Evolutionary conservation across 306 rosid genomes (phyloP).

Genomic region (Vigna unguiculata): DNA sequence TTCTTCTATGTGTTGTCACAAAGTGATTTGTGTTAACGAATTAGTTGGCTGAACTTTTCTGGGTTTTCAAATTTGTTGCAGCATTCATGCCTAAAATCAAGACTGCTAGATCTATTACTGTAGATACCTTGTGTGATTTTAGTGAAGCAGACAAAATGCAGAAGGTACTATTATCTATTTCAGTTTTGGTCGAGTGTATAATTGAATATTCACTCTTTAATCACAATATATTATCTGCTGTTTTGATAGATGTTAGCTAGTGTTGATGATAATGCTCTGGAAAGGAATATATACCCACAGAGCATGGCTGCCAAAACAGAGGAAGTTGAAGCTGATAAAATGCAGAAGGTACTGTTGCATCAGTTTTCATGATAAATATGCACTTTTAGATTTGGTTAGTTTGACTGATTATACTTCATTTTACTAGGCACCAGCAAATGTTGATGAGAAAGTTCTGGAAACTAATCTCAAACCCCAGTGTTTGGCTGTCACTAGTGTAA

Average conservation of each 20-base stretch:
- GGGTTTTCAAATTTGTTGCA: slow-evolving; percentile 51
- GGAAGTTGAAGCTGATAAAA: slow-evolving; percentile 62
- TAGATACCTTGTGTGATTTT: slow-evolving; percentile 81
- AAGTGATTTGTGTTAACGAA: background rate
- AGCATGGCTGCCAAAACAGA: slow-evolving; percentile 35
- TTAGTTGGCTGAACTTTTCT: slow-evolving; percentile 34
- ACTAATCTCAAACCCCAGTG: slow-evolving; percentile 44
- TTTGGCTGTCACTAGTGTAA: slow-evolving; percentile 32
- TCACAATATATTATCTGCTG: slow-evolving; percentile 28
- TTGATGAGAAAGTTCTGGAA: slow-evolving; percentile 42
- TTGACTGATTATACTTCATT: slow-evolving; percentile 36
- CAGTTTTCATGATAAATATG: slow-evolving; percentile 2
- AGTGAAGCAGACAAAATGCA: slow-evolving; percentile 72
- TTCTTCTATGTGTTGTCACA: background rate
- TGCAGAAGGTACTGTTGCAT: slow-evolving; percentile 57
- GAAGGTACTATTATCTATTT: slow-evolving; percentile 52
- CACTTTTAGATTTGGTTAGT: background rate
- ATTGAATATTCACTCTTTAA: background rate
- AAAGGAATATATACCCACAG: slow-evolving; percentile 46
- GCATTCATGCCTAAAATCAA: slow-evolving; percentile 94
- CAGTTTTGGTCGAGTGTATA: background rate
- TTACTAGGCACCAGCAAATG: slow-evolving; percentile 59
- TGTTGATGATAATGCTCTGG: slow-evolving; percentile 41
- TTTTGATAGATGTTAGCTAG: slow-evolving; percentile 59
- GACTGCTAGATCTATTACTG: slow-evolving; percentile 74